Base-by-base conservation (phyloP, 2,329 filamentous ascomycete species). In the Neofusicoccum laricinum region DNA sequence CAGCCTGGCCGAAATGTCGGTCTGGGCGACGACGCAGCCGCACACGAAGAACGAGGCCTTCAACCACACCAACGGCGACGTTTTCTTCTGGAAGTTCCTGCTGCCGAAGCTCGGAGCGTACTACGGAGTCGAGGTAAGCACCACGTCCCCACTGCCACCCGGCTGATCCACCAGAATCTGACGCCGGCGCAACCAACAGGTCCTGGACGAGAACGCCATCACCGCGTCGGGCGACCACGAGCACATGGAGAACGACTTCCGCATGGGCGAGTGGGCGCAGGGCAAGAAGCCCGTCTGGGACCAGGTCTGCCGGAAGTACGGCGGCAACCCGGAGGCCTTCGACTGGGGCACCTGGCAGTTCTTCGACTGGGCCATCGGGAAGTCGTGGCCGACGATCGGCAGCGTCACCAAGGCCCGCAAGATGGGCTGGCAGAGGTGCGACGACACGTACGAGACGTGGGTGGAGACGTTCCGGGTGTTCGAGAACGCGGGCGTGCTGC, bases 51-150 rank as follows among this genome's bases (percentile, higher is more conserved):
- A 80, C 53, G 64, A 81, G 17, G 73, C 73, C 5, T 80, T 81
- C 70, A 81, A 81, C 50, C 72, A 78, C 17, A 71, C 73, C n/a
- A 79, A 80, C 43, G 77, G 78, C 5, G 76, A 78, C 36, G 70
- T 71, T 5, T 70, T 78, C 53, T 71, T 71, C 1, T 81, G 73
- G 69, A 76, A 77, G 36, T 75, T 72, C 19, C 69, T 80, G 55
- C 81, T 78, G 78, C 78, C 79, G 0, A 72, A 72, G n/a, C 51
- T 81, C 0, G 78, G 77, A 0, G 63, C 61, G 4, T 72, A 74
- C 5, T 79, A 79, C 40, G 74, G 74, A 1, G 71, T 71, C 19
- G 68, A 70, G 11, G 69, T 58, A 15, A 41, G 34, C 34, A 11
- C n/a, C n/a, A n/a, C n/a, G n/a, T n/a, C n/a, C n/a, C n/a, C 12